Evolutionary conservation across 805 yeast species (phyloP).

Genomic region (Wickerhamiella sorbophila): DNA sequence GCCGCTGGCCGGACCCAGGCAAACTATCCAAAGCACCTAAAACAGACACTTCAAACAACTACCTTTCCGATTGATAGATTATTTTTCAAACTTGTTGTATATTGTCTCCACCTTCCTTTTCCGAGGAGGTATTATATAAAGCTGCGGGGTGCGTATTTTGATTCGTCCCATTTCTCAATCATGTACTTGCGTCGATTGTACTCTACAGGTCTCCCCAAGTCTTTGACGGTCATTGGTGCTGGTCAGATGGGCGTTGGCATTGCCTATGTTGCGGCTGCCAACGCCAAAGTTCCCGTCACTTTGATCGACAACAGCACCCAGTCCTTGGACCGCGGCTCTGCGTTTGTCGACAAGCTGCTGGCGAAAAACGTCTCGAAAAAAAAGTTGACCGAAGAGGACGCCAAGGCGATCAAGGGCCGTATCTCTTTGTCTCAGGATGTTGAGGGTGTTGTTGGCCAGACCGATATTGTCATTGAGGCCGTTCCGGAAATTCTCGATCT

Average conservation of each 20-base stretch:
- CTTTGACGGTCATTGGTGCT: conserved; percentile 27
- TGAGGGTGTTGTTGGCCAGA: conserved; percentile 17
- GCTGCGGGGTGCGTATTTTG: too few species aligned
- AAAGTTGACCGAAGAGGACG: conserved; percentile 22
- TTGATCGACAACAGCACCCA: conserved; percentile 24
- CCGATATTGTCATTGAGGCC: conserved; percentile 31
- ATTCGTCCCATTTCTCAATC: too few species aligned
- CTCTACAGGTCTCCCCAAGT: neutral
- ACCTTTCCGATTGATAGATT: too few species aligned
- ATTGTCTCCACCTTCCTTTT: too few species aligned
- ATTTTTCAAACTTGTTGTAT: too few species aligned
- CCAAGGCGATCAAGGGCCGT: conserved; percentile 20
- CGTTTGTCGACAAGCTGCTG: conserved; percentile 27
- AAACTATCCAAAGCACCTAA: too few species aligned
- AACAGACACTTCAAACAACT: too few species aligned
- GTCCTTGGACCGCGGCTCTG: conserved; percentile 24
- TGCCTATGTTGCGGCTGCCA: conserved; percentile 30
- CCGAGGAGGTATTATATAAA: too few species aligned
- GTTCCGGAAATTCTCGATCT: conserved; percentile 30
- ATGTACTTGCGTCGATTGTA: neutral
- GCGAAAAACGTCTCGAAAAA: conserved; percentile 27
- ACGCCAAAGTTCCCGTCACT: conserved; percentile 26
- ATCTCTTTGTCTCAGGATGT: conserved; percentile 19
- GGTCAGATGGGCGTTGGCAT: conserved; percentile 35
- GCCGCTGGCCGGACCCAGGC: too few species aligned